Evolutionary conservation across 2,329 filamentous ascomycete genomes (phyloP), one percentile per base, ranked within the genome.

Genomic region (Trichoderma brevicompactum): DNA sequence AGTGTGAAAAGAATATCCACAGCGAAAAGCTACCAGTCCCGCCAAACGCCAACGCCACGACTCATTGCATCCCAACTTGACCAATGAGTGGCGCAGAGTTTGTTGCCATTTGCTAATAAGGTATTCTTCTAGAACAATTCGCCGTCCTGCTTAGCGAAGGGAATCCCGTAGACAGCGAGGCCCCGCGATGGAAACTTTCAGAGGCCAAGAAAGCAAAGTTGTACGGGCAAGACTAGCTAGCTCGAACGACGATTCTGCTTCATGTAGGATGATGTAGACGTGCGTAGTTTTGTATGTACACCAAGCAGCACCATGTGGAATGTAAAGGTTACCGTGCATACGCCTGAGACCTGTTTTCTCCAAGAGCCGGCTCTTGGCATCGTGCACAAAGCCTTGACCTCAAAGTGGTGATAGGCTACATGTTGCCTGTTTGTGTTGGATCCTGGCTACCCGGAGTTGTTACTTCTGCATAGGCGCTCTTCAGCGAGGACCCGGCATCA

Each of bases 81-180:
- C 59, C 59, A 62, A 53, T 62, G 23, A 23, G n/a, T 40, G 9
- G 23, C 8, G 28, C 38, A 19, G 32, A 62, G 48, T 53, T 17
- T 52, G 28, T 53, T 62, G 59, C 59, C 59, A 62, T 53, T 41
- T 53, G 59, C 59, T 62, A 62, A 62, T 62, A 6, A 17, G 38
- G 38, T 19, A 53, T 53, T 17, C 23, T 62, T 62, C 59, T 53
- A 53, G 59, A 62, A 62, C 48, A 43, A n/a, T 62, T 62, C 48
- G 38, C 38, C 46, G 44, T 41, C 28, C 15, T 53, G 46, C 38
- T 23, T 19, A 50, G n/a, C 2, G 34, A 13, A 9, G 15, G n/a
- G 9, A 41, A 41, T 32, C 19, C 34, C 36, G 38, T 12, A 5
- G 23, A 61, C 19, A 41, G 15, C 15, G 34, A 43, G 43, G 23